Conservation (phyloP, 371 early-diverging fungal genomes). For the Lichtheimia hyalospora region DNA sequence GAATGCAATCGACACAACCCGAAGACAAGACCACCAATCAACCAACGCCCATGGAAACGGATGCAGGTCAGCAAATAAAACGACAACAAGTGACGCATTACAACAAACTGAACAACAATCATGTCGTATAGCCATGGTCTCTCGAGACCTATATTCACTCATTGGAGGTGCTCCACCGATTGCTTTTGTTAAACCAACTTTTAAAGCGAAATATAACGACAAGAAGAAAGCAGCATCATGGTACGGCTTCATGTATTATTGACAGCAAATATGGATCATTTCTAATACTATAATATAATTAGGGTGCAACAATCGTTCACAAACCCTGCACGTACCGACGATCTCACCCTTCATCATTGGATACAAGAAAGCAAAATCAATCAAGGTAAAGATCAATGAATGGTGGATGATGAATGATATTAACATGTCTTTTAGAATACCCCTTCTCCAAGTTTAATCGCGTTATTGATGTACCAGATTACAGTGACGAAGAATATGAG, state of each 20-base stretch:
- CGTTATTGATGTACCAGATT: slow-evolving; percentile 58
- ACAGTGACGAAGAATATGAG: slow-evolving; percentile 74
- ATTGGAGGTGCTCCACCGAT: slow-evolving; percentile 75
- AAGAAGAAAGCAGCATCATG: slow-evolving; percentile 66
- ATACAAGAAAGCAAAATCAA: slow-evolving; percentile 37
- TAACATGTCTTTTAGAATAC: slow-evolving; percentile 39
- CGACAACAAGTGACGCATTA: not conserved
- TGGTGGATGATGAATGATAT: not conserved
- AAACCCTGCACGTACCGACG: slow-evolving; percentile 79
- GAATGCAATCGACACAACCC: too few species aligned
- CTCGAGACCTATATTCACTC: slow-evolving; percentile 64
- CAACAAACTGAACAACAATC: not conserved
- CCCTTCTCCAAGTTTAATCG: slow-evolving; percentile 70
- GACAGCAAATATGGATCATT: not conserved
- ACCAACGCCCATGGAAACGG: too few species aligned
- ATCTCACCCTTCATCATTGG: slow-evolving; percentile 77
- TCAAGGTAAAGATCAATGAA: slow-evolving; percentile 14
- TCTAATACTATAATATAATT: not conserved
- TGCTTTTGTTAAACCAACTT: slow-evolving; percentile 62
- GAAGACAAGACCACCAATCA: too few species aligned
- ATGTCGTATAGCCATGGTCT: slow-evolving; percentile 55
- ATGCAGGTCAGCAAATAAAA: too few species aligned
- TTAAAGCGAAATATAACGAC: slow-evolving; percentile 71
- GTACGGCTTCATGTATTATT: slow-evolving; percentile 21
- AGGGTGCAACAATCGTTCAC: slow-evolving; percentile 76